phyloP scores from a whole-genome alignment of 2,329 filamentous ascomycete genomes.

The Ophiostoma piceae region DNA sequence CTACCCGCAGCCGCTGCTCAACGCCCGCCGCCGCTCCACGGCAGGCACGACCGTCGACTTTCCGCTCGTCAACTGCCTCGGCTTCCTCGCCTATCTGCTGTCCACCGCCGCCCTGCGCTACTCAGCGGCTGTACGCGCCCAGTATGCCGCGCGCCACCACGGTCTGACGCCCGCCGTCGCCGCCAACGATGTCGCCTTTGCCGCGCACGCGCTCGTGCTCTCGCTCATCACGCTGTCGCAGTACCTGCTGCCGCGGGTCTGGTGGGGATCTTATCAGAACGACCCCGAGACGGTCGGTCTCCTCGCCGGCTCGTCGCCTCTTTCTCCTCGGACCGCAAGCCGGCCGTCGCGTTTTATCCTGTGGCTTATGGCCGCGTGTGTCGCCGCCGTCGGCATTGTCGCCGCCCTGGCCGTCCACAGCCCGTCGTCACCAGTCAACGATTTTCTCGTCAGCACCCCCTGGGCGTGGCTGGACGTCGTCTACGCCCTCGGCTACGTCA shows the following conservation, averaged over 20 bases:
- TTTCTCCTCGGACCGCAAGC: conserved; percentile 32
- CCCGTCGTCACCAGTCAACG: background rate
- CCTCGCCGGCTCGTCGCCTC: background rate
- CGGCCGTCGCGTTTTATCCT: conserved; percentile 57
- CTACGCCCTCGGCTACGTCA: conserved; percentile 76
- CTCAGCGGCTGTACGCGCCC: conserved; percentile 67
- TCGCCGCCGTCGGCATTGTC: conserved; percentile 53
- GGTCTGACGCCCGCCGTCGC: conserved; percentile 76
- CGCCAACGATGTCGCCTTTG: conserved; percentile 86
- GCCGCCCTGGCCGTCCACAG: conserved; percentile 35
- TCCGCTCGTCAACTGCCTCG: conserved; percentile 65
- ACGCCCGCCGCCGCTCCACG: conserved; percentile 70
- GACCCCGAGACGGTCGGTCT: background rate
- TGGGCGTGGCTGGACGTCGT: conserved; percentile 62
- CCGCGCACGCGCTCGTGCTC: conserved; percentile 70
- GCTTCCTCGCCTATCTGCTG: conserved; percentile 67
- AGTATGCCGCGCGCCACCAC: conserved; percentile 77
- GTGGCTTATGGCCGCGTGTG: conserved; percentile 63
- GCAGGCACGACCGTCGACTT: conserved; percentile 84
- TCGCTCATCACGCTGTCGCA: conserved; percentile 71
- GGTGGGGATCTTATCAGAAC: conserved; percentile 47
- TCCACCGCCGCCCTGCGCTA: conserved; percentile 74
- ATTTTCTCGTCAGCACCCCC: conserved; percentile 34
- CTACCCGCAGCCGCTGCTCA: conserved; percentile 83
- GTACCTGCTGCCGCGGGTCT: conserved; percentile 63